phyloP scores from a whole-genome alignment of 1,139 yeast species.

The Yamadazyma diddensiae region DNA sequence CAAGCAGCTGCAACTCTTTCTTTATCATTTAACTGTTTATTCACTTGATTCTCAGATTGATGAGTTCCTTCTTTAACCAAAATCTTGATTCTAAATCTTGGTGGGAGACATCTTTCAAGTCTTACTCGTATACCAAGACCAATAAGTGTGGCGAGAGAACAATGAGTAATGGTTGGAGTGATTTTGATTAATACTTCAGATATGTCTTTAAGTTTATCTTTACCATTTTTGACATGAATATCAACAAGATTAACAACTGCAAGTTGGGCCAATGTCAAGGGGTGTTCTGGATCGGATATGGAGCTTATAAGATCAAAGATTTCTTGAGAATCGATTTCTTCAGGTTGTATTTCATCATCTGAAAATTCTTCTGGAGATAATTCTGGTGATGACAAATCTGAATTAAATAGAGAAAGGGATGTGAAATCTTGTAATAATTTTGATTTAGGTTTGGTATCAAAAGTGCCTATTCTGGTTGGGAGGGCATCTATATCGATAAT shows the following conservation, averaged over 20 bases:
- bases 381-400: slow-evolving; percentile 19
- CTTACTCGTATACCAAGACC: slow-evolving; percentile 94
- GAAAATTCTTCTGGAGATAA: slow-evolving; percentile 12
- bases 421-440: slow-evolving; percentile 12
- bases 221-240: slow-evolving; percentile 63
- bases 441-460: slow-evolving; percentile 11
- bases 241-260: slow-evolving; percentile 89
- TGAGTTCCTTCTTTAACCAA: slow-evolving; percentile 89
- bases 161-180: slow-evolving; percentile 97
- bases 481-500: slow-evolving; percentile 72
- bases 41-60: slow-evolving; percentile 93
- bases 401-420: slow-evolving; percentile 22
- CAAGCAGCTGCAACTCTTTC: slow-evolving; percentile 99
- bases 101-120: slow-evolving; percentile 82
- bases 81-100: slow-evolving; percentile 76
- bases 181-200: slow-evolving; percentile 80
- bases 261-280: slow-evolving; percentile 88
- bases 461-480: slow-evolving; percentile 58
- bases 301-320: slow-evolving; percentile 69
- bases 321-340: slow-evolving; percentile 68
- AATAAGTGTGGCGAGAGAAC: slow-evolving; percentile 91
- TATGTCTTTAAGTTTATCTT: slow-evolving; percentile 44
- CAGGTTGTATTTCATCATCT: slow-evolving; percentile 42
- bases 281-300: slow-evolving; percentile 98
- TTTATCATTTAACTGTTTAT: slow-evolving; percentile 94